Base-by-base conservation (phyloP, 2,329 filamentous ascomycete species). In the Ophiostoma sp. region DNA sequence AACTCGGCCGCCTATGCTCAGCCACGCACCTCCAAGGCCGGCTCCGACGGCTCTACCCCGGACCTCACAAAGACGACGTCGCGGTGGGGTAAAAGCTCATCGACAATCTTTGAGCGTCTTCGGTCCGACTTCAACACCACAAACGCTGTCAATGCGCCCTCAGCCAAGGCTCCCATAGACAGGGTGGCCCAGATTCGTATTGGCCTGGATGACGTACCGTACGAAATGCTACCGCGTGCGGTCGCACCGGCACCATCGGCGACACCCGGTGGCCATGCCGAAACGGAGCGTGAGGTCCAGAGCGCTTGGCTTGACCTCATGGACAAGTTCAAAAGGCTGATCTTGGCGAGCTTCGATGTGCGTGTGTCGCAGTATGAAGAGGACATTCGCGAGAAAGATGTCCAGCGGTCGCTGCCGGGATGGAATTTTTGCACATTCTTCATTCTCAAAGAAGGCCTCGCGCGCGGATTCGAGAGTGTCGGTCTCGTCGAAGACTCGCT, bases 341-440 rank as follows among this genome's bases (percentile, higher is more conserved):
- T 99, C 68, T 81, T 99, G 35, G 87, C 87, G 6, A 96, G 94
- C 1, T 99, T 99, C 77, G 94, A 98, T 80, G 84, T 89, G 75
- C 88, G 95, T 10, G 95, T 99, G 1, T 89, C 87, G 27, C 94
- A 98, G 76, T 99, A 99, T 78, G 95, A 99, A 79, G 94, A 97
- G 72, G 95, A 99, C 75, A 97, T 99, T 74, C 91, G 92, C 73
- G 95, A 97, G 78, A 95, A 94, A 76, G 94, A 98, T 75, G 87
- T 90, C 0, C 94, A 98, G 78, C 86, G 94, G 66, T 89, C 84
- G 44, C 81, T 99, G 23, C 95, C 95, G 0, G 95, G 95, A 0
- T 99, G 95, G 95, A 99, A 99, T 77, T 99, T 99, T 77, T 98
- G 95, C 79, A 99, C 95, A 0, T 99, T 99, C 78, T 99, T 99